phyloP scores from a whole-genome alignment of 2,329 filamentous ascomycete genomes.

The Fusarium nodosum region DNA sequence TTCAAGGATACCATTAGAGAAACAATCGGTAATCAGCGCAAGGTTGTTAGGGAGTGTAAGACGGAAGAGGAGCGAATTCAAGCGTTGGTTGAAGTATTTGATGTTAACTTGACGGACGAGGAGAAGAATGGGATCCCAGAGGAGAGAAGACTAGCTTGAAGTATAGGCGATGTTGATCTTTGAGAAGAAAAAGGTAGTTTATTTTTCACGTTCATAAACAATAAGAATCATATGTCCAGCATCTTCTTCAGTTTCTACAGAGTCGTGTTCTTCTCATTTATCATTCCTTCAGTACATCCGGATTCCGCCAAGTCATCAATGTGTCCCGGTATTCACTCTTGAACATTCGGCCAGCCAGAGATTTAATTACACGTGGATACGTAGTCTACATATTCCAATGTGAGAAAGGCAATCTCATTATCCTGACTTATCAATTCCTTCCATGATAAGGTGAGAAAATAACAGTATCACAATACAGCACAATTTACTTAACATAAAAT shows the following conservation, averaged over 20 bases:
- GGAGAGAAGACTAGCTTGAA: background rate
- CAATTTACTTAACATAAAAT: background rate
- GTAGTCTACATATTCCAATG: too few relatives aligned
- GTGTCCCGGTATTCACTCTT: too few relatives aligned
- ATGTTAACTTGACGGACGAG: background rate
- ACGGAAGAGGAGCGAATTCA: background rate
- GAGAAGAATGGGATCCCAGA: background rate
- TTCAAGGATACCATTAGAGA: background rate
- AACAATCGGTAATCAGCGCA: background rate
- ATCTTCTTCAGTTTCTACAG: too few relatives aligned
- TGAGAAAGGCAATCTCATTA: background rate
- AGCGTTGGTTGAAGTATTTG: background rate
- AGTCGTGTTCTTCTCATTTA: too few relatives aligned
- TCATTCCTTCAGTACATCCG: too few relatives aligned
- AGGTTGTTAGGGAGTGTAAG: background rate
- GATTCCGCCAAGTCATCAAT: too few relatives aligned
- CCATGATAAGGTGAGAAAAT: accelerated
- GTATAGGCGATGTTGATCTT: background rate
- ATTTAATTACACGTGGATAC: too few relatives aligned
- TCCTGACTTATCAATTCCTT: background rate
- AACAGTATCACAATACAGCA: accelerated
- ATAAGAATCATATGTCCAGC: too few relatives aligned
- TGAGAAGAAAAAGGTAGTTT: too few relatives aligned
- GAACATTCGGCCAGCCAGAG: too few relatives aligned
- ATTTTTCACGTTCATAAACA: too few relatives aligned